Conservation (phyloP, 2,329 filamentous ascomycete genomes). For the Parastagonospora avenae region DNA sequence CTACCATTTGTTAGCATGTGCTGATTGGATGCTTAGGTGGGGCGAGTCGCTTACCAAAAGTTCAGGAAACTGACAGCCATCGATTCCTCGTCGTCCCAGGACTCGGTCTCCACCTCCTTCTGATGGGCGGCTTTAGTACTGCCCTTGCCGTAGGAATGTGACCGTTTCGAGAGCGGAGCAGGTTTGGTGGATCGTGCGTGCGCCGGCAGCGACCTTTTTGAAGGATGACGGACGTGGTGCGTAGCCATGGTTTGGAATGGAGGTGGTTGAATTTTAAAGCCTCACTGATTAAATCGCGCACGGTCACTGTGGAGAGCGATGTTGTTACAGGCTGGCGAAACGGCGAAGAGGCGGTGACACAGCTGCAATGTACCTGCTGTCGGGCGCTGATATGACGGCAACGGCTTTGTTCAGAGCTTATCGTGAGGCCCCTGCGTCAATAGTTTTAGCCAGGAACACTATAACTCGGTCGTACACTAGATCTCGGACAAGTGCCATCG, state of each 20-base stretch:
- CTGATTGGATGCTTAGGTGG: neutral
- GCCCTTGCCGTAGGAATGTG: constrained; percentile 38
- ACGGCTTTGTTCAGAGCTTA: constrained; percentile 46
- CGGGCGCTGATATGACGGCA: constrained; percentile 41
- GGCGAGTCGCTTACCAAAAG: constrained; percentile 53
- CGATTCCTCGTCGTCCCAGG: constrained; percentile 51
- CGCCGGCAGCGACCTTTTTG: constrained; percentile 43
- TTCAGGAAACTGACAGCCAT: constrained; percentile 60
- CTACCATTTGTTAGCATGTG: constrained; percentile 44
- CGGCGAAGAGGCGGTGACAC: constrained; percentile 47
- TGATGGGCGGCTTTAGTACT: constrained; percentile 28
- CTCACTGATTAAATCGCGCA: constrained; percentile 37
- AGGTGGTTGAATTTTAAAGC: constrained; percentile 44
- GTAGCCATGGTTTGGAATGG: constrained; percentile 41
- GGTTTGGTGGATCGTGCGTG: constrained; percentile 43
- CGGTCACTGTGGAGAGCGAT: constrained; percentile 33
- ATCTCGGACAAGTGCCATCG: constrained; percentile 12
- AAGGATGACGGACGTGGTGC: constrained; percentile 41
- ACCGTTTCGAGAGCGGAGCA: constrained; percentile 41
- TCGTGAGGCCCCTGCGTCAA: constrained; percentile 38
- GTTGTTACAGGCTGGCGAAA: constrained; percentile 32
- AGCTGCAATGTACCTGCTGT: constrained; percentile 30
- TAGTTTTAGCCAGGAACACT: constrained; percentile 42
- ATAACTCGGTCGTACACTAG: constrained; percentile 16
- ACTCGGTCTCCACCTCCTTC: constrained; percentile 33